A percentile compares a stretch with the other conserved stretches of the same genome.
These are phyloP conservation scores for Potentilla sterilis DNA, from an alignment of 306 rosid genomes.

Conservation along the genomic window DNA sequence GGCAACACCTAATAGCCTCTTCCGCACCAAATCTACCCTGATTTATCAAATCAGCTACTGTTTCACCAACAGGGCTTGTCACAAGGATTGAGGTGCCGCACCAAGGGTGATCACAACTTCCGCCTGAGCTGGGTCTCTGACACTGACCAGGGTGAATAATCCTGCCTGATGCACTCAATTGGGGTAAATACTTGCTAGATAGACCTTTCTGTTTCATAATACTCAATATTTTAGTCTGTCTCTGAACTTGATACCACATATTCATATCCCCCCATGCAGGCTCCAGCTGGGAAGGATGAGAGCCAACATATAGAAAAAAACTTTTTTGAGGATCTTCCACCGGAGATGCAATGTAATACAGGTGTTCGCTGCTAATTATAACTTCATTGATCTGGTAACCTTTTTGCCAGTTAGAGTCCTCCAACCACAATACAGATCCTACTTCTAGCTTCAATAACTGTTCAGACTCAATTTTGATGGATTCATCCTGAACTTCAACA, in stretches of 20 bases:
- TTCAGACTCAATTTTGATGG: slow-evolving; percentile 52
- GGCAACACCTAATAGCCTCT: slow-evolving; percentile 88
- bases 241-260: slow-evolving; percentile 97
- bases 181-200: slow-evolving; percentile 82
- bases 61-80: slow-evolving; percentile 87
- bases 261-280: slow-evolving; percentile 99
- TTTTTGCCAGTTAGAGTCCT: slow-evolving; percentile 79
- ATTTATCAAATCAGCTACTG: slow-evolving; percentile 66
- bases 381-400: slow-evolving; percentile 82
- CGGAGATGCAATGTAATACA: slow-evolving; percentile 68
- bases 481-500: slow-evolving; percentile 86
- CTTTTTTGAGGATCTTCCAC: slow-evolving; percentile 78
- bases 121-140: slow-evolving; percentile 77
- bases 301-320: slow-evolving; percentile 75
- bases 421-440: slow-evolving; percentile 80
- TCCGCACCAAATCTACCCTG: slow-evolving; percentile 66
- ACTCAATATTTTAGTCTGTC: slow-evolving; percentile 88
- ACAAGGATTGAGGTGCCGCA: slow-evolving; percentile 97
- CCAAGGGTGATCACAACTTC: slow-evolving; percentile 94
- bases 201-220: slow-evolving; percentile 86
- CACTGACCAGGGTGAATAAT: slow-evolving; percentile 95
- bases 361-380: slow-evolving; percentile 47
- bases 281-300: slow-evolving; percentile 85
- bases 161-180: slow-evolving; percentile 84
- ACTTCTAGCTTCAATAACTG: slow-evolving; percentile 79